Evolutionary conservation across 441 rosid genomes (phyloP).

Genomic region (Arabidopsis hybrid): DNA sequence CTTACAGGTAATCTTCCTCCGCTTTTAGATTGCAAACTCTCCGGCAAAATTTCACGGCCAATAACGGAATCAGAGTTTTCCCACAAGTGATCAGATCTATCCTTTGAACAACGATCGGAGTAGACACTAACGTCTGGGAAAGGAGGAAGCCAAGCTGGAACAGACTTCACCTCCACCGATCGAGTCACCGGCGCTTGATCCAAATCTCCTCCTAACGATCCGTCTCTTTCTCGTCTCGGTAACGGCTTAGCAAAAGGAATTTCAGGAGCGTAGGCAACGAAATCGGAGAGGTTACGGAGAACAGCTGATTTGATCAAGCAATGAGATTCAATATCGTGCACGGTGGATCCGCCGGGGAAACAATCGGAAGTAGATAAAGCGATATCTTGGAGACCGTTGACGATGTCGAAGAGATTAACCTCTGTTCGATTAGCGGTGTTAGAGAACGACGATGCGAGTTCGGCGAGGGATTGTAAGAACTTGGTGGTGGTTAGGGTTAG

Average conservation of each 20-base stretch:
- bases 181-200: background rate
- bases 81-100: conserved; percentile 37
- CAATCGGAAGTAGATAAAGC: conserved; percentile 41
- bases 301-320: conserved; percentile 46
- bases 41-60: background rate
- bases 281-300: conserved; percentile 46
- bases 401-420: conserved; percentile 59
- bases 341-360: conserved; percentile 54
- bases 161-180: conserved; percentile 9
- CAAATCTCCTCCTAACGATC: background rate
- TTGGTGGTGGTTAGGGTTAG: conserved; percentile 54
- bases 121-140: conserved; percentile 37
- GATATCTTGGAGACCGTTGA: conserved; percentile 56
- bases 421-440: conserved; percentile 55
- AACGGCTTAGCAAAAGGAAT: conserved; percentile 68
- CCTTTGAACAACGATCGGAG: background rate
- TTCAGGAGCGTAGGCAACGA: conserved; percentile 49
- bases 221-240: conserved; percentile 31
- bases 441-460: conserved; percentile 50
- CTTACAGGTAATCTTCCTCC: conserved; percentile 20
- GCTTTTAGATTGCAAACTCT: background rate
- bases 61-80: conserved; percentile 36
- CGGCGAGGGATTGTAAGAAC: conserved; percentile 54
- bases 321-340: conserved; percentile 36
- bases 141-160: conserved; percentile 45